Conservation (phyloP, 495 filamentous ascomycete genomes). For the Choiromyces venosus region DNA sequence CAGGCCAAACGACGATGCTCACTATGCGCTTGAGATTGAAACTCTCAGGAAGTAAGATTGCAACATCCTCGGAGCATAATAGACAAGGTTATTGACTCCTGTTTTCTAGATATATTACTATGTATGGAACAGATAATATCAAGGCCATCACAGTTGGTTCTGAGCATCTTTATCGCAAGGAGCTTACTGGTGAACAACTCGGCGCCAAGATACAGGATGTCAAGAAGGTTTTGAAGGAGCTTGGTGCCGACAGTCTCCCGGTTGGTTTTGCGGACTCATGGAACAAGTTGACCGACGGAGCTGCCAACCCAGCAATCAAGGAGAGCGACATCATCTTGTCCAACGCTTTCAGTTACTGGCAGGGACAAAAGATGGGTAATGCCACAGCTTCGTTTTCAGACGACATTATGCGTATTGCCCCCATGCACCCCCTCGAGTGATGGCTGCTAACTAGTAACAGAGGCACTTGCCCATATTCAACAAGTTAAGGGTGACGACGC, state of each 20-base stretch:
- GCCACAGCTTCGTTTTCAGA: slow-evolving; percentile 66
- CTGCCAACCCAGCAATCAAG: slow-evolving; percentile 60
- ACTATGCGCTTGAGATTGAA: slow-evolving; percentile 58
- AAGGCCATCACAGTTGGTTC: slow-evolving; percentile 74
- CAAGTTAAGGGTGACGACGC: slow-evolving; percentile 51
- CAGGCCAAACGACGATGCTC: slow-evolving; percentile 64
- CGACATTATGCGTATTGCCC: slow-evolving; percentile 54
- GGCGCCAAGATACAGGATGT: slow-evolving; percentile 59
- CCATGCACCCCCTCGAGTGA: background rate
- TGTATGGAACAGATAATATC: slow-evolving; percentile 54
- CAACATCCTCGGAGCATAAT: slow-evolving; percentile 9
- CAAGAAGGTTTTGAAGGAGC: slow-evolving; percentile 50
- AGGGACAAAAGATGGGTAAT: slow-evolving; percentile 58
- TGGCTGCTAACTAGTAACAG: slow-evolving; percentile 18
- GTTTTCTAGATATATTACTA: slow-evolving; percentile 41
- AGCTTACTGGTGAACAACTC: slow-evolving; percentile 60
- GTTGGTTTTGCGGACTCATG: slow-evolving; percentile 76
- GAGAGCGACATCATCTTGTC: slow-evolving; percentile 62
- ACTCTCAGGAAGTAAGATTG: slow-evolving; percentile 51
- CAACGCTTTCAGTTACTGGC: slow-evolving; percentile 87
- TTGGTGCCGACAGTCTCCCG: slow-evolving; percentile 43
- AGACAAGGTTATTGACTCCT: background rate
- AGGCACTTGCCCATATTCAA: slow-evolving; percentile 67
- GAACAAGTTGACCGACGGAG: slow-evolving; percentile 74
- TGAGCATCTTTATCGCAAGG: slow-evolving; percentile 69